These are phyloP conservation scores for Physcomitrium patens DNA, from an alignment of 225 moss, liverwort and hornwort genomes.

Conservation along the genomic window DNA sequence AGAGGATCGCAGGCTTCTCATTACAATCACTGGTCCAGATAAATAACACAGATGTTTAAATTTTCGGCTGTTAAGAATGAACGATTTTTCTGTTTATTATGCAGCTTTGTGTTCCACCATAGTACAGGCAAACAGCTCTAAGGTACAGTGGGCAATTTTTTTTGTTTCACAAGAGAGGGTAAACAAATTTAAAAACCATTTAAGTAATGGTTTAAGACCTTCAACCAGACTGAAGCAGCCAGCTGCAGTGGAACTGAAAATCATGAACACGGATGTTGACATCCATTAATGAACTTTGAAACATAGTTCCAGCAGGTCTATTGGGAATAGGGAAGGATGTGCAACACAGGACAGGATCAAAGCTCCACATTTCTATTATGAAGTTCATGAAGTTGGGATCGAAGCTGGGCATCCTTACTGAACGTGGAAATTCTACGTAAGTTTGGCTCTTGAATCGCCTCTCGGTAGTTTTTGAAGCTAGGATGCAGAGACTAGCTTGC, in stretches of 20 bases:
- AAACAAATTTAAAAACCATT: not conserved
- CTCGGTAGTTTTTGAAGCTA: constrained; percentile 1
- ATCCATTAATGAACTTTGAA: not conserved
- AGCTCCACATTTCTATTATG: constrained; percentile 41
- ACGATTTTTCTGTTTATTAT: not conserved
- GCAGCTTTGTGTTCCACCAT: not conserved
- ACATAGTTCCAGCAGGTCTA: not conserved
- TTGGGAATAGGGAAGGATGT: constrained; percentile 21
- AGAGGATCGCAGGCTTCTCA: too few relatives aligned
- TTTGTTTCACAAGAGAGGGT: not conserved
- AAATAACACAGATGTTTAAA: too few relatives aligned
- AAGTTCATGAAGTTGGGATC: constrained; percentile 67
- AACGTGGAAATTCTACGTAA: constrained; percentile 40
- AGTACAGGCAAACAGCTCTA: too few relatives aligned
- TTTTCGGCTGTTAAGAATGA: too few relatives aligned
- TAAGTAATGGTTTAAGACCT: too few relatives aligned
- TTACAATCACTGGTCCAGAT: too few relatives aligned
- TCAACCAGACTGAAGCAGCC: too few relatives aligned
- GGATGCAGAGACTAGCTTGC: not conserved
- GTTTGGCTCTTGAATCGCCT: constrained; percentile 22
- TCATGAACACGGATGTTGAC: too few relatives aligned
- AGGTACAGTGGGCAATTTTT: too few relatives aligned
- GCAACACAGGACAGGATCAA: constrained; percentile 13
- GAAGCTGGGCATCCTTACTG: constrained; percentile 46
- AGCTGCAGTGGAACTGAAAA: too few relatives aligned